Evolutionary conservation across 2,329 filamentous ascomycete genomes (phyloP).

Genomic region (Colletotrichum lindemuthianum): DNA sequence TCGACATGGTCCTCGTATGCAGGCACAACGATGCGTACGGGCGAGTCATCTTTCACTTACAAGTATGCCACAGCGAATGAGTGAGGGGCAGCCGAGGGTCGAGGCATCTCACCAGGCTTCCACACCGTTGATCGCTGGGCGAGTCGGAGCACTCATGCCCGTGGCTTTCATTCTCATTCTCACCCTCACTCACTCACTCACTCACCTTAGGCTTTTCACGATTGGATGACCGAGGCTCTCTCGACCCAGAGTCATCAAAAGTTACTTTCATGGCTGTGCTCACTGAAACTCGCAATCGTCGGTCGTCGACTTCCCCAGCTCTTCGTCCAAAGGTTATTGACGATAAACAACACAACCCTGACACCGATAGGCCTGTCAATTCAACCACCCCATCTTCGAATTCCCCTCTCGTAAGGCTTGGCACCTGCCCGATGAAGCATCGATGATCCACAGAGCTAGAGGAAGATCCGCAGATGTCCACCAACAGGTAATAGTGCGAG

Average conservation of each 20-base stretch:
- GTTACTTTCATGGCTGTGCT: not conserved
- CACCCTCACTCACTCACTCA: too few relatives aligned
- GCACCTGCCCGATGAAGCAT: constrained; percentile 33
- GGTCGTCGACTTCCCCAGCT: not conserved
- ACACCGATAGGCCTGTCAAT: not conserved
- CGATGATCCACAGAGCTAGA: constrained; percentile 24
- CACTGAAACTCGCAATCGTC: not conserved
- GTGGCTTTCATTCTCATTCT: too few relatives aligned
- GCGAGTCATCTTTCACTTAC: not conserved
- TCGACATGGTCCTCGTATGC: constrained; percentile 1
- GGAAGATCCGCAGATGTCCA: not conserved
- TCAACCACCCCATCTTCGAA: constrained; percentile 16
- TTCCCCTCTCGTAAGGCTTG: constrained; percentile 30
- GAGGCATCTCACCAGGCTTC: too few relatives aligned
- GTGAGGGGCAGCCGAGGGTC: not conserved
- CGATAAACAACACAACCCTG: constrained; percentile 16
- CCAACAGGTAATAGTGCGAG: too few relatives aligned
- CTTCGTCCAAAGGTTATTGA: constrained; percentile 2
- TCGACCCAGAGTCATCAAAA: not conserved
- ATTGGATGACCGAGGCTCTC: too few relatives aligned
- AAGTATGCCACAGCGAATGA: not conserved
- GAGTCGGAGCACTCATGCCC: too few relatives aligned
- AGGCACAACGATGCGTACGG: constrained; percentile 9
- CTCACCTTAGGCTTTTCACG: too few relatives aligned
- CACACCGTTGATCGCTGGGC: too few relatives aligned